Evolutionary conservation across 2,329 filamentous ascomycete species (phyloP).

Genomic region (Clonostachys byssicola): DNA sequence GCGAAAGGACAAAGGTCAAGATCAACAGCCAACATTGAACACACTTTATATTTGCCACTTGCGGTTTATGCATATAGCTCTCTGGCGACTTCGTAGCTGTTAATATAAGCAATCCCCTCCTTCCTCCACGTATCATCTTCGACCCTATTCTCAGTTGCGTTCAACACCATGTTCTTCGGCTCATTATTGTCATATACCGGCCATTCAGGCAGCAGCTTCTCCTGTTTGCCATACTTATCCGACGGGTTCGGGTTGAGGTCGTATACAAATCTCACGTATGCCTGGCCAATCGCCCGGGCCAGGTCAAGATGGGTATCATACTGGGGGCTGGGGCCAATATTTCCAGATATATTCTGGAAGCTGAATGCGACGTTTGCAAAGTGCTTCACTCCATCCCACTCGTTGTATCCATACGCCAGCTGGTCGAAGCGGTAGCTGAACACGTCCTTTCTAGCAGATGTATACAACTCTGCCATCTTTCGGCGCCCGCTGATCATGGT

Average conservation of each 20-base stretch:
- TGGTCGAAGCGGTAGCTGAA: constrained; percentile 48
- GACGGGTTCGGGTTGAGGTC: constrained; percentile 32
- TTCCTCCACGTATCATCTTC: constrained; percentile 16
- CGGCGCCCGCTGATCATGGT: constrained; percentile 42
- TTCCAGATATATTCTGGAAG: constrained; percentile 44
- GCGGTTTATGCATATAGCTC: neutral
- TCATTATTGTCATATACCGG: constrained; percentile 27
- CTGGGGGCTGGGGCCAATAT: constrained; percentile 36
- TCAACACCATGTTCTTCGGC: constrained; percentile 40
- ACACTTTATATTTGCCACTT: neutral
- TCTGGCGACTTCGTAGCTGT: neutral
- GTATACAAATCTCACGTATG: constrained; percentile 38
- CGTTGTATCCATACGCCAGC: constrained; percentile 30
- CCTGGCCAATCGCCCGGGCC: constrained; percentile 28
- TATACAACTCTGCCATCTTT: constrained; percentile 35
- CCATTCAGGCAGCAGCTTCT: constrained; percentile 28
- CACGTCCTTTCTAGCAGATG: constrained; percentile 22
- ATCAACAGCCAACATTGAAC: too few species aligned
- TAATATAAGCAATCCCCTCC: neutral
- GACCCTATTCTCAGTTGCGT: constrained; percentile 33
- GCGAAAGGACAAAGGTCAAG: too few species aligned
- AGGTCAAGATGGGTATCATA: constrained; percentile 28
- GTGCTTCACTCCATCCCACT: constrained; percentile 36
- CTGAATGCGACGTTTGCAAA: constrained; percentile 45
- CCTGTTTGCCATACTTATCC: constrained; percentile 3